Evolutionary conservation across 2,329 filamentous ascomycete genomes (phyloP), one percentile per base, ranked within the genome.

Genomic region (Penicillium paneum): DNA sequence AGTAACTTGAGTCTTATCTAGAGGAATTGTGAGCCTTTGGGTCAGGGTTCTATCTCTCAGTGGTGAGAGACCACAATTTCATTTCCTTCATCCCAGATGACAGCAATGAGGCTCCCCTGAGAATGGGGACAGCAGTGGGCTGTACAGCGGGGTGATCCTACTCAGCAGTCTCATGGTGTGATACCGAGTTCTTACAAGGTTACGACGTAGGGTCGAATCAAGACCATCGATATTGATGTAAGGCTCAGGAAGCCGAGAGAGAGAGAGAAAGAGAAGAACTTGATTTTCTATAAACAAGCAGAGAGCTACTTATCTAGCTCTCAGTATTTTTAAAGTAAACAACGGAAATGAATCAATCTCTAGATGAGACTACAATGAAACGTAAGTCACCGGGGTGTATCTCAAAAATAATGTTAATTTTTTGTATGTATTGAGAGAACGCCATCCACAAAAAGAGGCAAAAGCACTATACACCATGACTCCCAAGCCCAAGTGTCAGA

Each of bases 141-240:
- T 36, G 17, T 2, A 26, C 12, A 38, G 7, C 17, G 3, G 45
- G 17, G n/a, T 12, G n/a, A 3, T 11, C 26, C 26, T 36, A 17
- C 0, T 38, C 32, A 39, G 39, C 11, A 43, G 15, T 8, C 13
- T 49, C 45, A 12, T 24, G 32, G 8, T 49, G 39, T n/a, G 32
- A 40, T 21, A 44, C 34, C 4, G 43, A 11, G 3, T 44, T 50
- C 52, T 54, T 49, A 21, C 43, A 54, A 7, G 45, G 52, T 3
- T 50, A 46, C 15, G 13, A 28, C 19, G 44, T 15, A 31, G 46
- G 46, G 46, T 44, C 19, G 45, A 39, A 31, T 50, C 52, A 7
- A 54, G 24, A 15, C 46, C 52, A 32, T 50, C 52, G 7, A 24
- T 24, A 24, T 24, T 24, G 21, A 24, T 24, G 21, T 24, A 24